Evolutionary conservation across 2,329 filamentous ascomycete genomes (phyloP), one percentile per base, ranked within the genome.

Genomic region (Pyricularia pennisetigena): DNA sequence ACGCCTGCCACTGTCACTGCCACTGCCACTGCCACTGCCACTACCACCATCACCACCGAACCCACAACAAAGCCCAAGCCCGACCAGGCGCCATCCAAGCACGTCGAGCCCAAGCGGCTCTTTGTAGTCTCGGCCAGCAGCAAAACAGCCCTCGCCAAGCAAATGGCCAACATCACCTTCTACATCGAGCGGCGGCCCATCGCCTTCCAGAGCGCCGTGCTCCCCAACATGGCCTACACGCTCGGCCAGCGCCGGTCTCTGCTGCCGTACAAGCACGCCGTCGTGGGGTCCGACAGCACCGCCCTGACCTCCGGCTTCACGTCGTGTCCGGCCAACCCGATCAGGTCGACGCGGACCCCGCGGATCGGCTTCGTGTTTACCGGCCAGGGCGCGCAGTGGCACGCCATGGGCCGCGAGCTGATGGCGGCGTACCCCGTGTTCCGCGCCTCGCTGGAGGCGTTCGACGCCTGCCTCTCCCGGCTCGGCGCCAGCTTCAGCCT

Each of bases 311-410:
- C 54, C 1, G 63, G 68, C 30, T 41, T 69, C 10, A 41, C 68
- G 2, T 66, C 35, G 16, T 30, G 23, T 9, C 14, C 64, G 10
- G 28, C 57, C 20, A 70, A 68, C 62, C 69, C 69, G 7, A 14
- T 68, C 14, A 63, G 68, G 20, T 70, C 70, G 23, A 65, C 69
- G 23, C 61, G 61, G 23, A 65, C 69, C 10, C 69, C 68, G 14
- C 61, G 28, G n/a, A 65, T 72, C 10, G 70, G 72, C 2, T 75
- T 75, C 67, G 73, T 74, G 3, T 79, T 78, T 70, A 76, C 73
- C 2, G 74, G 74, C 10, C 75, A 76, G 68, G 74, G 74, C 29
- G 74, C 74, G 1, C 74, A 76, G 67, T 75, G 72, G 73, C 68
- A 54, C 24, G 69, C 70, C 26, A 76, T 75, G 74, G 74, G 74